Conservation (phyloP, 331 rosid species). For the Erythrophleum ivorense region DNA sequence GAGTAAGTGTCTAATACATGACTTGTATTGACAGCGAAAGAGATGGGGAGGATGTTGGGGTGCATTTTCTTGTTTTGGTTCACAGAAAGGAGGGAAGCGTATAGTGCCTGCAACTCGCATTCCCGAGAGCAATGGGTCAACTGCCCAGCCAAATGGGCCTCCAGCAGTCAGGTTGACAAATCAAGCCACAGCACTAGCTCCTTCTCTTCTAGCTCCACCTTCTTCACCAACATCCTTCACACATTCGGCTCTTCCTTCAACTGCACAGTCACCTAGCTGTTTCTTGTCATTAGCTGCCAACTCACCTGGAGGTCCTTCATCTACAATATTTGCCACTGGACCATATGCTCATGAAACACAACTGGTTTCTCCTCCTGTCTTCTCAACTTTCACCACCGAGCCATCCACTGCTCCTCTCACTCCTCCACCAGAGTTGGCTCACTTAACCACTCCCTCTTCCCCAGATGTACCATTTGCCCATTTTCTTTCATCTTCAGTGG, state of each 20-base stretch:
- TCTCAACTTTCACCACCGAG: constrained; percentile 97
- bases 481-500: constrained; percentile 83
- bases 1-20: constrained; percentile 36
- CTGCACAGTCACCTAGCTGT: constrained; percentile 91
- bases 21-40: constrained; percentile 73
- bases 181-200: constrained; percentile 81
- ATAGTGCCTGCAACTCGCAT: constrained; percentile 91
- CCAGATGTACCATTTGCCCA: constrained; percentile 98
- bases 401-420: constrained; percentile 98
- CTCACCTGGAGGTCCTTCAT: constrained; percentile 99
- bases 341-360: constrained; percentile 99
- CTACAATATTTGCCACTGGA: constrained; percentile 90
- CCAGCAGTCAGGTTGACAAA: constrained; percentile 68
- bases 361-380: constrained; percentile 94
- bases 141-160: constrained; percentile 82
- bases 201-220: constrained; percentile 96
- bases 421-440: constrained; percentile 99
- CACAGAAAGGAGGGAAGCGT: constrained; percentile 94
- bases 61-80: constrained; percentile 88
- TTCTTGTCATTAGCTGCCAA: constrained; percentile 87
- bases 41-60: constrained; percentile 99
- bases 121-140: constrained; percentile 71
- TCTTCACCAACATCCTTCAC: constrained; percentile 97
- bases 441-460: constrained; percentile 95
- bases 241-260: constrained; percentile 94